A percentile compares a stretch with the other conserved stretches of the same genome.
Evolutionary conservation across 2,329 filamentous ascomycete species (phyloP).

Genomic region (Cryoendolithus antarcticus): DNA sequence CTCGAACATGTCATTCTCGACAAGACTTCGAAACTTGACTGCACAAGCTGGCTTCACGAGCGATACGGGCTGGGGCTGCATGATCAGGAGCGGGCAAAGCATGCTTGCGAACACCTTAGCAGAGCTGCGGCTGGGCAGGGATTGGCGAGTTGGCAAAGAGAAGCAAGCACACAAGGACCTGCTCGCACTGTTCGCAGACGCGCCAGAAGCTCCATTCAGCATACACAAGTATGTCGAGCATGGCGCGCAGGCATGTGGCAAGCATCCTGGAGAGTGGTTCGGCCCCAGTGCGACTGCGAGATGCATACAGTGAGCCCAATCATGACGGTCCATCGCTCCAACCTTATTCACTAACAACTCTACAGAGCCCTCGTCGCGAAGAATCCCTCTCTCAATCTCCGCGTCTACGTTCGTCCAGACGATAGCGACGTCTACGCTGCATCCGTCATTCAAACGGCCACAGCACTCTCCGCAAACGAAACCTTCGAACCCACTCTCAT

Average conservation of each 20-base stretch:
- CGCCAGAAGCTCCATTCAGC: slow-evolving; percentile 76
- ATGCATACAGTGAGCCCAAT: slow-evolving; percentile 67
- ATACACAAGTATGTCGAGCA: slow-evolving; percentile 90
- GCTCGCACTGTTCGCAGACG: slow-evolving; percentile 75
- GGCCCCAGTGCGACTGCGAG: slow-evolving; percentile 90
- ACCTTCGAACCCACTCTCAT: slow-evolving; percentile 75
- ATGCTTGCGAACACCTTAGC: slow-evolving; percentile 76
- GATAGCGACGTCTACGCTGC: slow-evolving; percentile 90
- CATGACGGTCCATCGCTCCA: neutral
- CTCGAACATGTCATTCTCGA: slow-evolving; percentile 65
- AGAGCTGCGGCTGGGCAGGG: slow-evolving; percentile 64
- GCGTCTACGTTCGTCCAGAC: slow-evolving; percentile 81
- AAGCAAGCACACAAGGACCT: slow-evolving; percentile 54
- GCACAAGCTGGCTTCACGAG: slow-evolving; percentile 77
- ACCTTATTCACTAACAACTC: slow-evolving; percentile 6
- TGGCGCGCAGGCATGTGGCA: slow-evolving; percentile 76
- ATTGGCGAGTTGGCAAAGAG: slow-evolving; percentile 58
- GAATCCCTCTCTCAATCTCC: slow-evolving; percentile 49
- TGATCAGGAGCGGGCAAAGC: slow-evolving; percentile 94
- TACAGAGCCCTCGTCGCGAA: slow-evolving; percentile 60
- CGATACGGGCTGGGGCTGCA: slow-evolving; percentile 95
- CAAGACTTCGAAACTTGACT: slow-evolving; percentile 68
- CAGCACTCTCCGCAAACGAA: slow-evolving; percentile 44
- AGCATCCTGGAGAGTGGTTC: slow-evolving; percentile 96
- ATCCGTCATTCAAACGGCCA: slow-evolving; percentile 64